Evolutionary conservation across 768 basidiomycete genomes (phyloP).

Genomic region (Asterophora lycoperdoides): DNA sequence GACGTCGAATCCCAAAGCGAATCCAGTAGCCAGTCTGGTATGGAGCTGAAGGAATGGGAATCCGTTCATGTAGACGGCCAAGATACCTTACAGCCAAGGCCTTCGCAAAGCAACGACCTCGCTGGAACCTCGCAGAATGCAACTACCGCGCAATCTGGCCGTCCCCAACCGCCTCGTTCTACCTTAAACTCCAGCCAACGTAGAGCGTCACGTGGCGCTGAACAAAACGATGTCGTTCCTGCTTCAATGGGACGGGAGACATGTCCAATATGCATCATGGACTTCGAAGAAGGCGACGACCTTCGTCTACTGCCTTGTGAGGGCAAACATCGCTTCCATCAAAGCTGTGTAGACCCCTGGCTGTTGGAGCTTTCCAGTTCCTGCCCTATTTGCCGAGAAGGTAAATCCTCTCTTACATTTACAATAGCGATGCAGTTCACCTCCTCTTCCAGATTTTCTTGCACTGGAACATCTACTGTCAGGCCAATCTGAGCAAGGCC

Average conservation of each 20-base stretch:
- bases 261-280: slow-evolving; percentile 93
- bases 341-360: slow-evolving; percentile 90
- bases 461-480: slow-evolving; percentile 57
- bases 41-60: slow-evolving; percentile 19
- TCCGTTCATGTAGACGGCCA: slow-evolving; percentile 5
- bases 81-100: slow-evolving; percentile 1
- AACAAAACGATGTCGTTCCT: slow-evolving; percentile 44
- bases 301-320: slow-evolving; percentile 88
- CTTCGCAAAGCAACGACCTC: background rate
- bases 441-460: slow-evolving; percentile 43
- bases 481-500: slow-evolving; percentile 21
- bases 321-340: slow-evolving; percentile 87
- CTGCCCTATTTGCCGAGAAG: slow-evolving; percentile 91
- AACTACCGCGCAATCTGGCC: background rate
- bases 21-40: background rate
- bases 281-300: slow-evolving; percentile 93
- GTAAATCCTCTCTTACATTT: slow-evolving; percentile 36
- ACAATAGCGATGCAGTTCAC: background rate
- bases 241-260: slow-evolving; percentile 75
- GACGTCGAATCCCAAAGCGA: slow-evolving; percentile 20
- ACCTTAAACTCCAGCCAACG: background rate
- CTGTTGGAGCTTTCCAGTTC: slow-evolving; percentile 83
- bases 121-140: background rate
- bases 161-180: background rate
- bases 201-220: slow-evolving; percentile 13